These are phyloP conservation scores for Lecanicillium sp. DNA, from an alignment of 2,329 filamentous ascomycete genomes.

Conservation along the genomic window DNA sequence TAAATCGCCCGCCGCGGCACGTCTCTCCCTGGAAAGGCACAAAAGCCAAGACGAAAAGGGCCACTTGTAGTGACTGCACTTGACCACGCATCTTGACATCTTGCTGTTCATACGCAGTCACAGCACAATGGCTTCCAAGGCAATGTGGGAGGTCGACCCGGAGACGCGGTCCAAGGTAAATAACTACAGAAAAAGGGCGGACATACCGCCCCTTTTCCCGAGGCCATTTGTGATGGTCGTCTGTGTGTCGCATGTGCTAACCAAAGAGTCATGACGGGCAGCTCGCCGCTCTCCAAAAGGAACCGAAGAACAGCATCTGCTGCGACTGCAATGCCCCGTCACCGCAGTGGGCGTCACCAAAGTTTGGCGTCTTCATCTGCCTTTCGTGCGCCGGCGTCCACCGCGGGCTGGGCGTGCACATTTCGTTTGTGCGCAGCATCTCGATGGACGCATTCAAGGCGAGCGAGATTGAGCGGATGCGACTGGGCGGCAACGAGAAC, in stretches of 20 bases:
- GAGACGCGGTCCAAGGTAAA: conserved; percentile 89
- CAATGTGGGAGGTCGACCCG: conserved; percentile 98
- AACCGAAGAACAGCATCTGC: conserved; percentile 80
- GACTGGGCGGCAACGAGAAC: conserved; percentile 78
- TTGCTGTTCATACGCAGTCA: background rate
- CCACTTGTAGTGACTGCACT: too few relatives aligned
- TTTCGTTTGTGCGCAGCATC: conserved; percentile 94
- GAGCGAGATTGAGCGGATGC: conserved; percentile 88
- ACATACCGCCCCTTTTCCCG: conserved; percentile 1
- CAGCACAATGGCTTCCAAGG: conserved; percentile 55
- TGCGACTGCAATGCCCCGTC: conserved; percentile 94
- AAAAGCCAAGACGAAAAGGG: too few relatives aligned
- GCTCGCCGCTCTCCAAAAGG: conserved; percentile 88
- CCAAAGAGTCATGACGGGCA: conserved; percentile 28
- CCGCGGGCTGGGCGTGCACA: conserved; percentile 90
- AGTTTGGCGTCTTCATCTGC: conserved; percentile 98
- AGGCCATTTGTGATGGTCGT: background rate
- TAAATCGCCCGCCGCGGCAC: background rate
- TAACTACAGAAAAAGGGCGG: conserved; percentile 3
- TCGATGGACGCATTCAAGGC: conserved; percentile 99
- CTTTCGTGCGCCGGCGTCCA: conserved; percentile 92
- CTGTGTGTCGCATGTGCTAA: conserved; percentile 2
- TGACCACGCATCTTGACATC: background rate
- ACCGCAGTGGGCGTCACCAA: conserved; percentile 96
- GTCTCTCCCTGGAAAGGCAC: too few relatives aligned